Evolutionary conservation across 176 grass and related monocot genomes (phyloP).

Genomic region (Neostapfia colusana): DNA sequence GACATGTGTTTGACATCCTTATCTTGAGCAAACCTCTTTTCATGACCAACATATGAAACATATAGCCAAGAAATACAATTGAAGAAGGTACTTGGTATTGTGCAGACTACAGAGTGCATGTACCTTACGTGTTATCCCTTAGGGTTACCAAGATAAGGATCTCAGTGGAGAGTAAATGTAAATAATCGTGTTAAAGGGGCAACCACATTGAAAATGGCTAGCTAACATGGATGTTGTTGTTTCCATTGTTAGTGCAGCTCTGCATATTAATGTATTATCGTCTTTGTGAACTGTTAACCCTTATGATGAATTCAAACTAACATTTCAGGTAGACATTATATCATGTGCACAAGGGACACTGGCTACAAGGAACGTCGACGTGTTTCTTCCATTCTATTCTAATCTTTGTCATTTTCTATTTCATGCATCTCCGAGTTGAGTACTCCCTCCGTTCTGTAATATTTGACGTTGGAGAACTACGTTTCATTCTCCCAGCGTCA

Average conservation of each 20-base stretch:
- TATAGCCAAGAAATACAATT: background rate
- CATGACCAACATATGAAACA: too few relatives aligned
- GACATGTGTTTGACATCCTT: too few relatives aligned
- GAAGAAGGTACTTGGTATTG: constrained; percentile 8
- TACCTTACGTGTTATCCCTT: background rate
- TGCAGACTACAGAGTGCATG: background rate
- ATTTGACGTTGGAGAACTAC: too few relatives aligned
- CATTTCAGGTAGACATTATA: constrained; percentile 41
- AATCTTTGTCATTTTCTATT: constrained; percentile 55
- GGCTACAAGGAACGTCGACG: constrained; percentile 34
- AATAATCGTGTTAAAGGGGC: background rate
- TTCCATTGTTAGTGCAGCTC: background rate
- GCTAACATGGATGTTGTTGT: background rate
- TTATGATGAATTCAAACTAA: background rate
- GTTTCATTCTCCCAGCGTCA: too few relatives aligned
- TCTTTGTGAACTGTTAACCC: background rate
- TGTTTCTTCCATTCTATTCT: constrained; percentile 55
- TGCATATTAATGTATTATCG: background rate
- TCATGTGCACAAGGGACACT: constrained; percentile 44
- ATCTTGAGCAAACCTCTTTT: too few relatives aligned
- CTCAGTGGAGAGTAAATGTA: background rate
- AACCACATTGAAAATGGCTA: background rate
- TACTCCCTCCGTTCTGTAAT: too few relatives aligned
- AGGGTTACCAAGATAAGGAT: too few relatives aligned
- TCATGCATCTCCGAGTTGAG: background rate